phyloP scores from a whole-genome alignment of 441 rosid species.

The Pelargonium citronellum region DNA sequence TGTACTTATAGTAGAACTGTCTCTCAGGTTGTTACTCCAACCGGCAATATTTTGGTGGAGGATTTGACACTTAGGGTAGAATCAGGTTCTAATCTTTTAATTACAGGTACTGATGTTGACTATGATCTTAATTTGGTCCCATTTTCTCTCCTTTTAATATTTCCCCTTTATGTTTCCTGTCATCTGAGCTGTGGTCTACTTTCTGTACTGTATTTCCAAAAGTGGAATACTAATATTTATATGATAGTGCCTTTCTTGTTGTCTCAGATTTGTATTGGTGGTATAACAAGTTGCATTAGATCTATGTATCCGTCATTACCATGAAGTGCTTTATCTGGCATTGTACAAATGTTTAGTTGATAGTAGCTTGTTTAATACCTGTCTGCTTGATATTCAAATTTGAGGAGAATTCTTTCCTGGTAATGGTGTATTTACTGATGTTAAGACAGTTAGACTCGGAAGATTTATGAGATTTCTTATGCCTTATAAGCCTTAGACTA shows the following conservation, averaged over 20 bases:
- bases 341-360: too few species aligned
- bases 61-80: slow-evolving; percentile 85
- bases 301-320: background rate
- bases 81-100: slow-evolving; percentile 91
- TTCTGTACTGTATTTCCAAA: background rate
- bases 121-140: slow-evolving; percentile 13
- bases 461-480: too few species aligned
- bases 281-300: background rate
- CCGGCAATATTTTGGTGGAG: slow-evolving; percentile 88
- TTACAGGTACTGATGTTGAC: slow-evolving; percentile 62
- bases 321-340: background rate
- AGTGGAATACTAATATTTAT: background rate
- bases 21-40: slow-evolving; percentile 94
- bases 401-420: background rate
- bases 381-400: background rate
- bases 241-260: background rate
- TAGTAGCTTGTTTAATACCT: background rate
- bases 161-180: slow-evolving; percentile 8
- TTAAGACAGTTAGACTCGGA: too few species aligned
- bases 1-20: slow-evolving; percentile 26
- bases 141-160: background rate
- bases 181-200: background rate
- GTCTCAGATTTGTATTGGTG: background rate
- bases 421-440: background rate
- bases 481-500: too few species aligned